Evolutionary conservation across 2,329 filamentous ascomycete species (phyloP).

Genomic region (Iodosphaeria phyllophila): DNA sequence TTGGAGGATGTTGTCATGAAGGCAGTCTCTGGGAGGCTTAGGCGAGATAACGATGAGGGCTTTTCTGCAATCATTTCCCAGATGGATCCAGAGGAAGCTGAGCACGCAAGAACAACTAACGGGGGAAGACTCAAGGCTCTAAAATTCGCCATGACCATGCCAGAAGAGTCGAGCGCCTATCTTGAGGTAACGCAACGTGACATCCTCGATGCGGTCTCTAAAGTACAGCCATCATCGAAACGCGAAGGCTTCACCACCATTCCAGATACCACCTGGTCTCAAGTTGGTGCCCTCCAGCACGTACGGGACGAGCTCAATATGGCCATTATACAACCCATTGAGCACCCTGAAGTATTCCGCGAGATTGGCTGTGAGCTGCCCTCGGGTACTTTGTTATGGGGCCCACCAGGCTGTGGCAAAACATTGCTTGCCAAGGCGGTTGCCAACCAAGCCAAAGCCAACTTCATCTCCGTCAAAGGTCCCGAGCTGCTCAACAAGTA

Average conservation of each 20-base stretch:
- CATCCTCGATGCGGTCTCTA: slow-evolving; percentile 57
- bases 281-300: slow-evolving; percentile 70
- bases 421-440: slow-evolving; percentile 92
- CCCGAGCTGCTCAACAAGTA: slow-evolving; percentile 96
- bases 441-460: slow-evolving; percentile 85
- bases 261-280: slow-evolving; percentile 79
- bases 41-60: slow-evolving; percentile 7
- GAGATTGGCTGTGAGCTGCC: slow-evolving; percentile 63
- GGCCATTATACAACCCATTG: slow-evolving; percentile 82
- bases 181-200: slow-evolving; percentile 30
- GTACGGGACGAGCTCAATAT: slow-evolving; percentile 67
- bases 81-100: not conserved
- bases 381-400: slow-evolving; percentile 85
- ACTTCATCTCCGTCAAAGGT: slow-evolving; percentile 96
- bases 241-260: slow-evolving; percentile 91
- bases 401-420: slow-evolving; percentile 90
- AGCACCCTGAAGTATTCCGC: slow-evolving; percentile 58
- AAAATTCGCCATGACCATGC: too few relatives aligned
- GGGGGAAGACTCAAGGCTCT: too few relatives aligned
- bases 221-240: slow-evolving; percentile 64
- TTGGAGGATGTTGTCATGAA: slow-evolving; percentile 42
- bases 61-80: too few relatives aligned
- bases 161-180: slow-evolving; percentile 8
- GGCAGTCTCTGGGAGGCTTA: slow-evolving; percentile 20
- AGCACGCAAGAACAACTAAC: too few relatives aligned